phyloP scores from a whole-genome alignment of 1,284 basidiomycete species.

The Ganoderma leucocontextum region DNA sequence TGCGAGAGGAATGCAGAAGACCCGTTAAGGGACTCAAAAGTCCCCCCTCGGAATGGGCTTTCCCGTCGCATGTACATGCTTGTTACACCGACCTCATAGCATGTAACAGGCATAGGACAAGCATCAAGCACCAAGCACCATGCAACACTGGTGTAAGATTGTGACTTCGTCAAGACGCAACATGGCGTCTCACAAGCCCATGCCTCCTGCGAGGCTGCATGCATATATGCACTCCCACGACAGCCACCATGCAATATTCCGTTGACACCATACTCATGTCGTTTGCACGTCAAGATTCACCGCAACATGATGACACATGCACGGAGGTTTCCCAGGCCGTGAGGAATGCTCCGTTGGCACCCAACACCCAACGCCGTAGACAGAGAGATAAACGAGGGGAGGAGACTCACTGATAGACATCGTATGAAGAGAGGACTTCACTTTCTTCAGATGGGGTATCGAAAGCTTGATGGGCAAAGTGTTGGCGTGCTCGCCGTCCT shows the following conservation, averaged over 20 bases:
- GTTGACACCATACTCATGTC: slow-evolving; percentile 18
- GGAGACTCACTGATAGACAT: slow-evolving; percentile 41
- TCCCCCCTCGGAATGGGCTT: too few species aligned
- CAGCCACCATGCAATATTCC: not conserved
- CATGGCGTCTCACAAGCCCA: too few species aligned
- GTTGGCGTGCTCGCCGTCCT: slow-evolving; percentile 36
- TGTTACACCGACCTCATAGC: too few species aligned
- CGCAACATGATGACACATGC: not conserved
- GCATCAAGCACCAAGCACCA: too few species aligned
- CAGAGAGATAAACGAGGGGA: not conserved
- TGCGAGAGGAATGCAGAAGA: too few species aligned
- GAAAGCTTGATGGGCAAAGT: slow-evolving; percentile 47
- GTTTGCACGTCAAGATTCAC: slow-evolving; percentile 13
- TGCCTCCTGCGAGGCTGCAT: not conserved
- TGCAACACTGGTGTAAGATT: too few species aligned
- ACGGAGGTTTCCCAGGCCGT: slow-evolving; percentile 18
- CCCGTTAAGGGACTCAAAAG: too few species aligned
- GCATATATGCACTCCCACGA: not conserved
- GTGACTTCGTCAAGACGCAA: too few species aligned
- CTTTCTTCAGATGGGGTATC: slow-evolving; percentile 60
- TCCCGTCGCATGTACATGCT: too few species aligned
- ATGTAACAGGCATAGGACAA: too few species aligned
- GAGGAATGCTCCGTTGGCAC: not conserved
- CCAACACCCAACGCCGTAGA: not conserved
- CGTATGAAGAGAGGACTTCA: slow-evolving; percentile 55